Percentiles rank a stretch among this genome's conserved stretches.
Conservation (phyloP, 352 stramenopile species). For the Phytophthora ohioensis region DNA sequence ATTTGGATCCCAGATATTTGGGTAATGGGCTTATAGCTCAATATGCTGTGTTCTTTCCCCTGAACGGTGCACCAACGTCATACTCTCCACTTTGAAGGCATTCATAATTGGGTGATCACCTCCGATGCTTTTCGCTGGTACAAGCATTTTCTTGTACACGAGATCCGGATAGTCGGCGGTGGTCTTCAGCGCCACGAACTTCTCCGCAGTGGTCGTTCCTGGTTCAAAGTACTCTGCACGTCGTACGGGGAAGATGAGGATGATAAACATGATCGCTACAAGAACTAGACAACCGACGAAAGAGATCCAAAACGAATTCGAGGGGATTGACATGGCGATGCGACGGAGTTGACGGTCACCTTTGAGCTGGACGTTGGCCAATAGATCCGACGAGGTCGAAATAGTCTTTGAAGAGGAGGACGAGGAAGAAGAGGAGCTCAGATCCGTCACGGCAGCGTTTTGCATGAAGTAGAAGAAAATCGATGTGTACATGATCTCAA, state of each 20-base stretch:
- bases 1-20: too few relatives aligned
- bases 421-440: conserved; percentile 25
- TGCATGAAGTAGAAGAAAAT: conserved; percentile 56
- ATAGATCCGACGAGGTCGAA: conserved; percentile 21
- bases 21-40: conserved; percentile 17
- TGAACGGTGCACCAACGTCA: conserved; percentile 26
- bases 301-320: conserved; percentile 45
- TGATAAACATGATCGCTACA: conserved; percentile 31
- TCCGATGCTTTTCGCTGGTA: conserved; percentile 10
- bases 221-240: conserved; percentile 40
- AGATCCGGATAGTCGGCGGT: conserved; percentile 33
- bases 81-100: conserved; percentile 34
- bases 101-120: conserved; percentile 14
- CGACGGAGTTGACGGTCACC: conserved; percentile 42
- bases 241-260: conserved; percentile 40
- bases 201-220: conserved; percentile 34
- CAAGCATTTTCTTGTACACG: conserved; percentile 44
- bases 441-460: conserved; percentile 43
- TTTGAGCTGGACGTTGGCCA: conserved; percentile 45
- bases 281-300: conserved; percentile 37
- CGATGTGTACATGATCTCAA: conserved; percentile 60
- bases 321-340: conserved; percentile 43
- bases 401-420: conserved; percentile 13
- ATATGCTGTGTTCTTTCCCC: conserved; percentile 14
- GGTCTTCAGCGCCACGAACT: conserved; percentile 39